Percentiles rank a stretch among this genome's conserved stretches.
phyloP scores from a whole-genome alignment of 2,329 filamentous ascomycete genomes.

The Xylariaceae sp. region DNA sequence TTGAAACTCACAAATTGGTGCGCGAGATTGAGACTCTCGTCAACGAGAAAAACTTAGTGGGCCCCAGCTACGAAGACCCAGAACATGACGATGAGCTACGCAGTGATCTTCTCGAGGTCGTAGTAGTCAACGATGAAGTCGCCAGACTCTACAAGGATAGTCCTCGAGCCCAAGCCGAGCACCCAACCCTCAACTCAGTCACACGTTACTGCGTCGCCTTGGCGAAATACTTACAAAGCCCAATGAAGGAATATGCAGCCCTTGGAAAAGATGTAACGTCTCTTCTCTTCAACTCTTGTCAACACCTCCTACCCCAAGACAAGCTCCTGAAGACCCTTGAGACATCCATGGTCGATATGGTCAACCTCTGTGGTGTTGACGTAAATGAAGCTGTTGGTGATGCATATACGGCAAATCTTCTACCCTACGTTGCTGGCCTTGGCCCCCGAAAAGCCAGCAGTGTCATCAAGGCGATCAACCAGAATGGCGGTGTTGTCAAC shows the following conservation, averaged over 20 bases:
- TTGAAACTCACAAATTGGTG: conserved; percentile 79
- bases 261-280: conserved; percentile 85
- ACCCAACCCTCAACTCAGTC: conserved; percentile 73
- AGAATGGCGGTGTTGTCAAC: conserved; percentile 80
- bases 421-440: conserved; percentile 87
- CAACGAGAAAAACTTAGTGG: conserved; percentile 69
- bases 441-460: conserved; percentile 87
- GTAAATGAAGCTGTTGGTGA: conserved; percentile 88
- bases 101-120: conserved; percentile 77
- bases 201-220: conserved; percentile 87
- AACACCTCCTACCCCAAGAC: conserved; percentile 82
- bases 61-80: conserved; percentile 74
- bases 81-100: conserved; percentile 73
- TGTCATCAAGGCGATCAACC: conserved; percentile 83
- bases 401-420: conserved; percentile 75
- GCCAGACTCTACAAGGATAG: conserved; percentile 95
- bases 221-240: conserved; percentile 89
- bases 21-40: conserved; percentile 78
- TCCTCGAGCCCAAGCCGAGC: conserved; percentile 70
- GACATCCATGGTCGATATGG: conserved; percentile 97
- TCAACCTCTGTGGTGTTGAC: conserved; percentile 93
- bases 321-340: conserved; percentile 84
- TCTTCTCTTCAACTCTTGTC: conserved; percentile 82
- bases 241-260: conserved; percentile 92
- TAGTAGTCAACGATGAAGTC: conserved; percentile 94